Evolutionary conservation across 257 asterid genomes (phyloP).

Genomic region (Anisodus tanguticus): DNA sequence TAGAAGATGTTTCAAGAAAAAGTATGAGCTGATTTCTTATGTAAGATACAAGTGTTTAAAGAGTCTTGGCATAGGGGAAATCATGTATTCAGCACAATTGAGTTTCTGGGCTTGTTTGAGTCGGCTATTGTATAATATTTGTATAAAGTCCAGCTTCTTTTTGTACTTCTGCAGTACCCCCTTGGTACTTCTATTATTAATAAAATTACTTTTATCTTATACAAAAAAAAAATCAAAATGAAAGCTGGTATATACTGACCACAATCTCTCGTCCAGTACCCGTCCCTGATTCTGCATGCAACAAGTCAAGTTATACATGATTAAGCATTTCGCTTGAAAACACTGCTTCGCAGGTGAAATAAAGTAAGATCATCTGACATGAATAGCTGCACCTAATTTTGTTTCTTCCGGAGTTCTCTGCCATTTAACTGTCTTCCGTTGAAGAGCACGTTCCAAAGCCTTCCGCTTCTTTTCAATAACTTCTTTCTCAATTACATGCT

Average conservation of each 20-base stretch:
- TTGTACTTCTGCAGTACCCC: neutral
- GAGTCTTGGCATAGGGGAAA: constrained; percentile 13
- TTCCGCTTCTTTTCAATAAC: constrained; percentile 50
- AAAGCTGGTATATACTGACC: constrained; percentile 41
- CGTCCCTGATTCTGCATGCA: constrained; percentile 53
- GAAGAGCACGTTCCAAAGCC: constrained; percentile 51
- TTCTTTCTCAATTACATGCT: constrained; percentile 54
- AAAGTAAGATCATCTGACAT: constrained; percentile 26
- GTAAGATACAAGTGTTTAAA: neutral
- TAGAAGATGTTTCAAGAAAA: neutral
- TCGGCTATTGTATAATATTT: neutral
- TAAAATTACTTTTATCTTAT: neutral
- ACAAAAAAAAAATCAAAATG: neutral
- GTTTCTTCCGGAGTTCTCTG: constrained; percentile 51
- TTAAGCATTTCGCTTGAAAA: constrained; percentile 18
- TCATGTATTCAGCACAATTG: constrained; percentile 10
- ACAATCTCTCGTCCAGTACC: constrained; percentile 55
- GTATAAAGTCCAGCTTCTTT: constrained; percentile 4
- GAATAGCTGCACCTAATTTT: constrained; percentile 42
- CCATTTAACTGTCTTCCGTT: constrained; percentile 50
- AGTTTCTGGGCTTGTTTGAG: neutral
- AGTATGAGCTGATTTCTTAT: neutral
- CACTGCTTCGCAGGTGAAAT: neutral
- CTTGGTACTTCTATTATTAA: neutral
- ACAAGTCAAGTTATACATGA: constrained; percentile 27